These are phyloP conservation scores for Cercospora janseana DNA, from an alignment of 2,329 filamentous ascomycete genomes.

Conservation along the genomic window DNA sequence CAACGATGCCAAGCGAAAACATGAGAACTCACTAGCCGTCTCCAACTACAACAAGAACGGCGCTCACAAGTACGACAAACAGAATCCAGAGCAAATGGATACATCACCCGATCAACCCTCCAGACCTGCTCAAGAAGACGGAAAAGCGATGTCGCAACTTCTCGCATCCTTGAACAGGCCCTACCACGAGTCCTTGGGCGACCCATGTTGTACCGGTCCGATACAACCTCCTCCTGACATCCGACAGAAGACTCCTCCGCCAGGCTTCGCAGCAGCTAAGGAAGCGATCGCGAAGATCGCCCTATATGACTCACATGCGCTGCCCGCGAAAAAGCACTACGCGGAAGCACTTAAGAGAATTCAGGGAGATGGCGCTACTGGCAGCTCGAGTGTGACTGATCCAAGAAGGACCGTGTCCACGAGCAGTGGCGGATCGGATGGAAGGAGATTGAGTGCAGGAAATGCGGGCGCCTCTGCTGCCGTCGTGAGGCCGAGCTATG, in stretches of 20 bases:
- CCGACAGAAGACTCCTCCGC: conserved; percentile 17
- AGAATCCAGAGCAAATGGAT: conserved; percentile 8
- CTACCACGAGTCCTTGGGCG: conserved; percentile 21
- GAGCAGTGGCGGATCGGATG: not conserved
- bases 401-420: not conserved
- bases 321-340: conserved; percentile 22
- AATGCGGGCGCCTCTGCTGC: too few relatives aligned
- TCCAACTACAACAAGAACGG: not conserved
- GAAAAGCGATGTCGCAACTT: not conserved
- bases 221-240: conserved; percentile 8
- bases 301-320: conserved; percentile 26
- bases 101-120: not conserved
- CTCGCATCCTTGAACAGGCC: conserved; percentile 22
- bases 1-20: conserved; percentile 16
- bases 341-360: conserved; percentile 20
- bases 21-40: not conserved
- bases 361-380: not conserved
- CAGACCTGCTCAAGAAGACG: not conserved
- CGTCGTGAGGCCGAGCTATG: not conserved
- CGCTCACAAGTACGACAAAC: not conserved
- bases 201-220: conserved; percentile 13
- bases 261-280: conserved; percentile 18
- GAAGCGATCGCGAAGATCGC: conserved; percentile 21
- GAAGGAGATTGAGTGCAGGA: not conserved
- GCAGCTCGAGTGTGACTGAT: not conserved